Evolutionary conservation across 768 basidiomycete species (phyloP), one percentile per base, ranked within the genome.

Genomic region (Naganishia vaughanmartiniae): DNA sequence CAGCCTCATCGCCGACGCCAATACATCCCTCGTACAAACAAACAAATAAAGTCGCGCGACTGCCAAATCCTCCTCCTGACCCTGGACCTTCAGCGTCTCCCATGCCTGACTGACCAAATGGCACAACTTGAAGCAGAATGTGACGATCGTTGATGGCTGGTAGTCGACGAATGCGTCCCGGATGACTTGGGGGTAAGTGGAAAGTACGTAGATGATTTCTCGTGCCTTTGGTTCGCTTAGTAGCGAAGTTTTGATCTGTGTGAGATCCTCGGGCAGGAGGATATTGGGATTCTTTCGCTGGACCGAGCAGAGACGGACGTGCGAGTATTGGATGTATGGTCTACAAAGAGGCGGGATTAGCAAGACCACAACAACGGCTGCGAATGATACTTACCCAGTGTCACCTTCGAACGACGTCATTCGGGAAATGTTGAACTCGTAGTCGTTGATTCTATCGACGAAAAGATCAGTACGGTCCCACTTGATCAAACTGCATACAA

Each of bases 341-440:
- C 80, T 76, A 70, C 71, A 21, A 19, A 5, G 30, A 12, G 48
- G 9, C 28, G 19, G 24, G 30, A 46, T 28, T 48, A 42, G 54
- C n/a, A 14, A 11, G 0, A 26, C 19, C 14, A 55, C 6, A 9
- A 36, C 45, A 14, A 21, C 7, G 0, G 21, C 31, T 7, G 24
- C n/a, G 46, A 21, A 6, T 5, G 36, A 2, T 55, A 48, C 72
- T 54, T 39, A 74, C 73, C 92, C 92, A 0, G 92, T 94, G 82
- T 97, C 94, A 54, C 94, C 94, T 81, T 96, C 92, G 81, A 95
- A 96, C 39, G 92, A 92, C 60, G 89, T 86, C 91, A 96, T 94
- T 51, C 93, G 87, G 72, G 90, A 87, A 89, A 91, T 91, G 81
- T 93, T 90, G 83, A 96, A 99, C 1, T 86, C 89, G 83, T 98